Evolutionary conservation across 2,329 filamentous ascomycete genomes (phyloP), one percentile per base, ranked within the genome.

Genomic region (Aspergillus melleus): DNA sequence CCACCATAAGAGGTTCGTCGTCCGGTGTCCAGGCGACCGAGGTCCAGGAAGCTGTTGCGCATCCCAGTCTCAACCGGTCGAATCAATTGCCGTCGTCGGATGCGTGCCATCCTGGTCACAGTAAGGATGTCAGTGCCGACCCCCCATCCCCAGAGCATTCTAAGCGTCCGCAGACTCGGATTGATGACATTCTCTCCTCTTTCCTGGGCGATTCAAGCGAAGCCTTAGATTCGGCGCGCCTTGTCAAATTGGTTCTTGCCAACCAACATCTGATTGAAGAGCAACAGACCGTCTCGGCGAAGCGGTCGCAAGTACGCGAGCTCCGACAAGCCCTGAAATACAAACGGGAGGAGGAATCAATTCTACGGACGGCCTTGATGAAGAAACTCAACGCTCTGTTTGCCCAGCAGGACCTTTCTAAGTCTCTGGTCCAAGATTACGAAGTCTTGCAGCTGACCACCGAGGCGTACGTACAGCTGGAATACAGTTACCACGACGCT

Each of bases 331-430:
- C 58, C 1, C 55, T 74, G 16, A 61, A 62, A 52, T 61, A 66
- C 22, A 68, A 70, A 54, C 61, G 70, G n/a, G 64, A 71, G 16
- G 60, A 69, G 32, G 71, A 72, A 39, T 52, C 57, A 4, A 53
- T 63, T 16, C 24, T 66, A 1, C 64, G 68, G 51, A 61, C 58
- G 2, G 58, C 52, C 14, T 57, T 72, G 19, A 67, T 68, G 56
- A 69, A 64, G 32, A 63, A 61, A 22, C 57, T 73, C n/a, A 67
- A 68, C 51, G 51, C 61, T 9, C 51, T 65, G 12, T 62, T 63
- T 39, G 49, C 30, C 10, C 65, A 12, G 58, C 61, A 49, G 49
- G 58, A 19, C 16, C 46, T 10, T 39, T 56, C 5, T 52, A 42
- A 10, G 14, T 19, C 55, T 1, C 57, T 70, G 26, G 29, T 60